phyloP scores from a whole-genome alignment of 495 filamentous ascomycete species.

The Lophiostoma macrostomum region DNA sequence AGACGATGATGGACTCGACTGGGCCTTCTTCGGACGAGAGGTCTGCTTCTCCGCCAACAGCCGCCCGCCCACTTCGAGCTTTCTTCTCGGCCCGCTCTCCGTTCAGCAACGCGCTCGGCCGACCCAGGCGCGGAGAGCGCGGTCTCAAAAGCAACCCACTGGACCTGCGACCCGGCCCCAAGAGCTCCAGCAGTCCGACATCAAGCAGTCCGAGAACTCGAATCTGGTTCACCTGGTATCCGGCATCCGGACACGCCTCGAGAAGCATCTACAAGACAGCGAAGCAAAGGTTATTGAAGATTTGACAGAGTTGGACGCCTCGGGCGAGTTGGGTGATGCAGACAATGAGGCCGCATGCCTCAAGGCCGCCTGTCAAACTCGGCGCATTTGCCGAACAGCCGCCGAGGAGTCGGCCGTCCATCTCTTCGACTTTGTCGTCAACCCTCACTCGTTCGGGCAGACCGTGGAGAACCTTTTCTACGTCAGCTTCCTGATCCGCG shows the following conservation, averaged over 20 bases:
- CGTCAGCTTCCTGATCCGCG: slow-evolving; percentile 86
- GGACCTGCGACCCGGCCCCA: slow-evolving; percentile 64
- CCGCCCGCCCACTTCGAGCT: slow-evolving; percentile 75
- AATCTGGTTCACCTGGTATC: slow-evolving; percentile 69
- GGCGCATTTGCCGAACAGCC: slow-evolving; percentile 48
- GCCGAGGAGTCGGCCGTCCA: slow-evolving; percentile 61
- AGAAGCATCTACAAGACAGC: slow-evolving; percentile 41
- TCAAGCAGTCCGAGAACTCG: slow-evolving; percentile 67
- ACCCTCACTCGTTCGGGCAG: slow-evolving; percentile 87
- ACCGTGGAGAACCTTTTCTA: slow-evolving; percentile 98
- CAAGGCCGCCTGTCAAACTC: slow-evolving; percentile 49
- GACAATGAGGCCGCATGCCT: slow-evolving; percentile 41
- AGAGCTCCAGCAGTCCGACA: slow-evolving; percentile 66
- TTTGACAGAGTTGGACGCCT: slow-evolving; percentile 36
- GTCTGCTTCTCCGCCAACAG: slow-evolving; percentile 69
- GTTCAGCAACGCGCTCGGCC: slow-evolving; percentile 78
- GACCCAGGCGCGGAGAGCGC: slow-evolving; percentile 58
- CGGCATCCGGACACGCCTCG: slow-evolving; percentile 52
- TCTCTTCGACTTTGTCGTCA: slow-evolving; percentile 80
- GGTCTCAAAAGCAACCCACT: slow-evolving; percentile 58
- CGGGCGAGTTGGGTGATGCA: no score
- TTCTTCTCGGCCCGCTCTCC: slow-evolving; percentile 84
- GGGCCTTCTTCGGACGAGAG: slow-evolving; percentile 75
- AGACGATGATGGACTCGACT: slow-evolving; percentile 71
- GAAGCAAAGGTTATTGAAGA: slow-evolving; percentile 29